These are phyloP conservation scores for Cutaneotrichosporon dermatis DNA, from an alignment of 1,284 basidiomycete species.

Conservation along the genomic window DNA sequence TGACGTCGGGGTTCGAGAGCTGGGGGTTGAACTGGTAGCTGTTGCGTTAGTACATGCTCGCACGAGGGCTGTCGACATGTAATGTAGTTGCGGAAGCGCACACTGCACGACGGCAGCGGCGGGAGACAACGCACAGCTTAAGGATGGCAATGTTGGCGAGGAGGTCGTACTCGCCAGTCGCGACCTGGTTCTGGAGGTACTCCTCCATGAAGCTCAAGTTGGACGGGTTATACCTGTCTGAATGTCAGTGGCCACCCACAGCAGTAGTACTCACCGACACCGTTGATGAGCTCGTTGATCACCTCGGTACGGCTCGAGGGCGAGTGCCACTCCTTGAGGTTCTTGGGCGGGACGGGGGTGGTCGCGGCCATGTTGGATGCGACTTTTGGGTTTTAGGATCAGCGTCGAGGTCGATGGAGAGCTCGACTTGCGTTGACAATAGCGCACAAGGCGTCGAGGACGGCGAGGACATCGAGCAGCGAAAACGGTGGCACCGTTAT, in stretches of 20 bases:
- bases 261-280: slow-evolving; percentile 64
- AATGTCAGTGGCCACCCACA: background rate
- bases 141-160: slow-evolving; percentile 83
- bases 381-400: slow-evolving; percentile 11
- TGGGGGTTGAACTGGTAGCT: slow-evolving; percentile 97
- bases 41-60: background rate
- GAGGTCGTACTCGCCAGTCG: slow-evolving; percentile 85
- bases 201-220: slow-evolving; percentile 90
- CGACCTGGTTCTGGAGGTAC: slow-evolving; percentile 87
- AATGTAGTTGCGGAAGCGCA: too few species aligned
- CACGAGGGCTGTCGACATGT: background rate
- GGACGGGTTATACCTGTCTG: slow-evolving; percentile 92
- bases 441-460: background rate
- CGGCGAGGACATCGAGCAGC: background rate
- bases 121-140: slow-evolving; percentile 56
- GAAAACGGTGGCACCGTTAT: slow-evolving; percentile 5
- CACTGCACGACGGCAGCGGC: background rate
- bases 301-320: slow-evolving; percentile 73
- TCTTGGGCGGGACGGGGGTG: slow-evolving; percentile 36
- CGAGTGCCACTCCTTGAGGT: slow-evolving; percentile 47
- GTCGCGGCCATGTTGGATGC: slow-evolving; percentile 30
- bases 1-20: slow-evolving; percentile 86
- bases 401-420: background rate
- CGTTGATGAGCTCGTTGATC: slow-evolving; percentile 84
- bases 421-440: slow-evolving; percentile 4